Evolutionary conservation across 352 stramenopile species (phyloP).

Genomic region (Pythium diclinum): DNA sequence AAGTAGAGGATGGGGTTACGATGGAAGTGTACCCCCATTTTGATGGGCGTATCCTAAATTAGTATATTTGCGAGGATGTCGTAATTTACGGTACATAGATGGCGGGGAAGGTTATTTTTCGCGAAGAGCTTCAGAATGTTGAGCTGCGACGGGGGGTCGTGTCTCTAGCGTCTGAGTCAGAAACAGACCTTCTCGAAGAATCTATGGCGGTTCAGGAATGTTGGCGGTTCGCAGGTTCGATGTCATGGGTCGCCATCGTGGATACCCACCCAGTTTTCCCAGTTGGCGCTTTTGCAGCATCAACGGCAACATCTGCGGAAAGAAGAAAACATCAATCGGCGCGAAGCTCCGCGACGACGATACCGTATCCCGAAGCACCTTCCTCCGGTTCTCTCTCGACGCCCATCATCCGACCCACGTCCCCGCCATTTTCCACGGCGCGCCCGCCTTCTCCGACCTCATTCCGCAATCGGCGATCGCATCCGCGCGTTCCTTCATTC

Average conservation of each 20-base stretch:
- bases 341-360: constrained; percentile 7
- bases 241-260: constrained; percentile 13
- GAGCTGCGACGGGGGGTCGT: constrained; percentile 15
- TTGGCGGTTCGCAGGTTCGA: constrained; percentile 6
- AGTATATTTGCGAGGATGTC: not conserved
- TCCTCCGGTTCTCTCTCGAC: constrained; percentile 7
- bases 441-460: not conserved
- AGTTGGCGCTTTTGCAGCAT: constrained; percentile 4
- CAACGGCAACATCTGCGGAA: constrained; percentile 29
- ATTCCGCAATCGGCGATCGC: constrained; percentile 12
- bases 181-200: constrained; percentile 4
- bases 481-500: not conserved
- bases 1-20: constrained; percentile 8
- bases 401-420: not conserved
- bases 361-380: not conserved
- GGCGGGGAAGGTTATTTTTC: constrained; percentile 13
- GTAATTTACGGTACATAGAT: constrained; percentile 5
- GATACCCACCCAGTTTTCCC: constrained; percentile 4
- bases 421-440: not conserved
- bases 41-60: not conserved
- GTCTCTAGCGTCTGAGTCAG: not conserved
- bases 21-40: too few species aligned
- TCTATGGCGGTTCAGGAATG: constrained; percentile 7
- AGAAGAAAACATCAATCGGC: constrained; percentile 21
- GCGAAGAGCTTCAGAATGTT: constrained; percentile 2